Conservation (phyloP, 768 basidiomycete genomes). For the Phallus indusiatus region DNA sequence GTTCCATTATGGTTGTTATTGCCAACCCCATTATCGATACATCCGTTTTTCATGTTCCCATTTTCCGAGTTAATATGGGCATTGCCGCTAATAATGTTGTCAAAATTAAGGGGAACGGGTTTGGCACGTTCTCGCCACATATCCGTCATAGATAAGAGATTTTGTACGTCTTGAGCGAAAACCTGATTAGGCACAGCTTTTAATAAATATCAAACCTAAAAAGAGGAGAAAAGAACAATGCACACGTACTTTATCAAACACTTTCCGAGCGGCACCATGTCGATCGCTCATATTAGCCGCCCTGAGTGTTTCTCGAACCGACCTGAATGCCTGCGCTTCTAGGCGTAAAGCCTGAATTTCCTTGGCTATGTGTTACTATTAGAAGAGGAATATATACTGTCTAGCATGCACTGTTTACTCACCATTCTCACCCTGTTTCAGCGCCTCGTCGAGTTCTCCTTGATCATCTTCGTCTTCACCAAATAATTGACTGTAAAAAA, state of each 20-base stretch:
- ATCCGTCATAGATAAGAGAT: conserved; percentile 85
- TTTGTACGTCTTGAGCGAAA: conserved; percentile 78
- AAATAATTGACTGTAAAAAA: conserved; percentile 65
- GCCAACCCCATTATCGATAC: conserved; percentile 7
- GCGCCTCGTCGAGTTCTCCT: conserved; percentile 83
- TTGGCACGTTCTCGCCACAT: conserved; percentile 94
- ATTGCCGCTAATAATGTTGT: conserved; percentile 42
- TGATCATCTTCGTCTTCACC: conserved; percentile 86
- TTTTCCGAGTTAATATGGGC: conserved; percentile 15
- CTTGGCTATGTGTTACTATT: conserved; percentile 40
- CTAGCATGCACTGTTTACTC: conserved; percentile 11
- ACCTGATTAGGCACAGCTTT: conserved; percentile 40
- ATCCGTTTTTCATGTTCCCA: conserved; percentile 13
- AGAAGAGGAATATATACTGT: background rate
- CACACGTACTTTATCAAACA: conserved; percentile 70
- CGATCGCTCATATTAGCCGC: conserved; percentile 22
- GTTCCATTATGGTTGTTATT: conserved; percentile 9
- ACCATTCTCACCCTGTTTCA: conserved; percentile 93
- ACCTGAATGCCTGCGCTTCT: conserved; percentile 80
- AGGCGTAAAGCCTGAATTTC: conserved; percentile 87
- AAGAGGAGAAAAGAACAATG: background rate
- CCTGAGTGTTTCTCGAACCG: conserved; percentile 64
- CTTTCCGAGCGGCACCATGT: conserved; percentile 51
- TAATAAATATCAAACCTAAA: background rate
- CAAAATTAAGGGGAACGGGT: conserved; percentile 76